These are phyloP conservation scores for Grifola frondosa DNA, from an alignment of 1,284 basidiomycete genomes.

Conservation along the genomic window DNA sequence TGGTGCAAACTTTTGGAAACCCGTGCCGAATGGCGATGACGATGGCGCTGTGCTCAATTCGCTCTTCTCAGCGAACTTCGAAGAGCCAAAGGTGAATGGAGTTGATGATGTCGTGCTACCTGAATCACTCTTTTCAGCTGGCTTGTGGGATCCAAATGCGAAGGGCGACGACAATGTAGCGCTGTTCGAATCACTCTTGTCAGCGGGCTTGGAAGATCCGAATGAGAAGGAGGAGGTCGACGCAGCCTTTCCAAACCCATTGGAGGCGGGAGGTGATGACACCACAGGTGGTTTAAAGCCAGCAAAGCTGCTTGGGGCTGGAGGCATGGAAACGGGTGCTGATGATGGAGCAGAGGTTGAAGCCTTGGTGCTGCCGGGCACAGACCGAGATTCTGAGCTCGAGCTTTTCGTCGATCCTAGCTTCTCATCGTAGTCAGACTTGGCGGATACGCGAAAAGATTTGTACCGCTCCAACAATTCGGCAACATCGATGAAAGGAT, in stretches of 20 bases:
- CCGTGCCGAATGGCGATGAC: constrained; percentile 7
- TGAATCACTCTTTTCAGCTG: neutral
- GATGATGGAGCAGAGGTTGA: constrained; percentile 8
- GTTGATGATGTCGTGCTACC: neutral
- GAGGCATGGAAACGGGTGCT: constrained; percentile 37
- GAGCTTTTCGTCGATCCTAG: constrained; percentile 11
- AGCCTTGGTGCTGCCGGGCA: constrained; percentile 4
- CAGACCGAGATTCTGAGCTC: constrained; percentile 2
- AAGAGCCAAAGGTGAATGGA: constrained; percentile 17
- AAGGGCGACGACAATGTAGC: constrained; percentile 5
- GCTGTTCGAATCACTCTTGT: neutral
- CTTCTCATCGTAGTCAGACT: constrained; percentile 53
- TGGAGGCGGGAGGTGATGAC: constrained; percentile 2
- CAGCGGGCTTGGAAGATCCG: constrained; percentile 9
- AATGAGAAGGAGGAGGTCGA: constrained; percentile 13
- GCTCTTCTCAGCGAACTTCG: too few relatives aligned
- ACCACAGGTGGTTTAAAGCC: constrained; percentile 21
- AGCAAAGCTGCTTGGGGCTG: constrained; percentile 36
- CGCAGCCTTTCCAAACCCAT: too few relatives aligned
- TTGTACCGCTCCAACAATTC: constrained; percentile 67
- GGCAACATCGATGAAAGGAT: constrained; percentile 76
- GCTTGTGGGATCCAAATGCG: constrained; percentile 14
- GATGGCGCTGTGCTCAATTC: constrained; percentile 5
- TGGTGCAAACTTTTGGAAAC: too few relatives aligned
- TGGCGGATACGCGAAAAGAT: constrained; percentile 53